Evolutionary conservation across 2,329 filamentous ascomycete genomes (phyloP), one percentile per base, ranked within the genome.

Genomic region (Hirsutella rhossiliensis): DNA sequence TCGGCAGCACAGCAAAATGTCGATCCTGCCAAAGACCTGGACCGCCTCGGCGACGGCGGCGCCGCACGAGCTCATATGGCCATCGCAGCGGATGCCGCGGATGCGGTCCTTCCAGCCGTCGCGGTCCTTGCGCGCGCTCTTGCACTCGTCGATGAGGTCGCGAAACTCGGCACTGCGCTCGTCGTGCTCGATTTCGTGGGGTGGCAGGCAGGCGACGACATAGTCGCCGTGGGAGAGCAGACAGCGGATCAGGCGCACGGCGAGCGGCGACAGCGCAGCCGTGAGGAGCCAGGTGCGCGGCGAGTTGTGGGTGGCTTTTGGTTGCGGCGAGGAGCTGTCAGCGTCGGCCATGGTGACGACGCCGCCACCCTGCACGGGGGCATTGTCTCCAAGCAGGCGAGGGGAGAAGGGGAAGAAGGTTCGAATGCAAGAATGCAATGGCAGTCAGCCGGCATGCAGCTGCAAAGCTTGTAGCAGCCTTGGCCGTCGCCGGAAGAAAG

Each of bases 221-320:
- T 84, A 89, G 63, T 97, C 92, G 41, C 92, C 90, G 63, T 96
- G 88, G n/a, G 79, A 78, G 40, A 97, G 80, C 38, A 94, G 73
- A 54, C 87, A 78, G 44, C 84, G 80, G 43, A 87, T 84, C 46
- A 96, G 74, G 39, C 86, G 83, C 47, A 95, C 84, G 43, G 83
- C 83, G 50, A 96, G 76, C 12, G 90, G 87, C 31, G 87, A 90
- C 47, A 90, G 77, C 30, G 87, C 86, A 47, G 86, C 83, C 11
- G 89, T 95, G 51, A 98, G 70, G 58, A 98, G 81, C 92, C 92
- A 97, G 56, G 90, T 87, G 56, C 90, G 82, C 42, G 89, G 88
- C 29, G 77, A 81, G 57, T 81, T 82, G 62, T 81, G 77, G 19
- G 76, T 80, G 49, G 78, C 75, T 78, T 64, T 54, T 45, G 57